A percentile compares a stretch with the other conserved stretches of the same genome.
These are phyloP conservation scores for Wickerhamiella nectarea DNA, from an alignment of 805 yeast genomes.

Conservation along the genomic window DNA sequence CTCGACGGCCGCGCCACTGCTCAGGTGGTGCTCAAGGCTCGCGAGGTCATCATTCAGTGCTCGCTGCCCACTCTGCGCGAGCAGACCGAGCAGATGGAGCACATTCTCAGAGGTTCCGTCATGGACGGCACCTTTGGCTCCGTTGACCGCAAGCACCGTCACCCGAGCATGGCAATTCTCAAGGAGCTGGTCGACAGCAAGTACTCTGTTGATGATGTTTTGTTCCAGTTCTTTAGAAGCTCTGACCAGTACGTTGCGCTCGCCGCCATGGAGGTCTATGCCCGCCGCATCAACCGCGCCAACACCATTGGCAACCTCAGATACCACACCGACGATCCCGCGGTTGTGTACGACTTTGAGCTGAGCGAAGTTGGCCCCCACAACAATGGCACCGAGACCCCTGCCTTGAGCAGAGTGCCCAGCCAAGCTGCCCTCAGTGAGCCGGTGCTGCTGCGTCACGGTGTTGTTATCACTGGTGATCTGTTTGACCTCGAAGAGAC, in stretches of 20 bases:
- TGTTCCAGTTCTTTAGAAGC: slow-evolving; percentile 78
- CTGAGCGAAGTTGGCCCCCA: slow-evolving; percentile 15
- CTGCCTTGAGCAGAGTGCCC: slow-evolving; percentile 4
- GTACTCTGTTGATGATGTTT: slow-evolving; percentile 90
- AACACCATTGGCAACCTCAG: slow-evolving; percentile 70
- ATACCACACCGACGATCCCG: slow-evolving; percentile 43
- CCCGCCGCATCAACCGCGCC: slow-evolving; percentile 94
- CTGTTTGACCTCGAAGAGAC: slow-evolving; percentile 84
- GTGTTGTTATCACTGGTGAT: slow-evolving; percentile 31
- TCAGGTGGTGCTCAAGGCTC: slow-evolving; percentile 86
- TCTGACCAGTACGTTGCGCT: slow-evolving; percentile 77
- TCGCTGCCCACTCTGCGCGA: slow-evolving; percentile 92
- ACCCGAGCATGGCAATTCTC: slow-evolving; percentile 67
- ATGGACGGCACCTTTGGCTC: slow-evolving; percentile 82
- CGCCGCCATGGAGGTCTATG: slow-evolving; percentile 94
- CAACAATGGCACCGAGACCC: slow-evolving; percentile 12
- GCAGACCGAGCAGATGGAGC: slow-evolving; percentile 94
- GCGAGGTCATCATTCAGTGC: slow-evolving; percentile 93
- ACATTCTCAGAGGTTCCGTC: slow-evolving; percentile 81
- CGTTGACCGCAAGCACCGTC: slow-evolving; percentile 42
- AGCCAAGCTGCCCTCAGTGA: slow-evolving; percentile 30
- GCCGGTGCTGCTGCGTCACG: slow-evolving; percentile 35
- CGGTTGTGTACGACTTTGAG: slow-evolving; percentile 61
- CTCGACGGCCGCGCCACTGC: slow-evolving; percentile 83
- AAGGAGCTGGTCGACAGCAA: slow-evolving; percentile 92